Percentiles rank a stretch among this genome's conserved stretches.
phyloP scores from a whole-genome alignment of 441 rosid genomes.

The Pelargonium fulgidum region DNA sequence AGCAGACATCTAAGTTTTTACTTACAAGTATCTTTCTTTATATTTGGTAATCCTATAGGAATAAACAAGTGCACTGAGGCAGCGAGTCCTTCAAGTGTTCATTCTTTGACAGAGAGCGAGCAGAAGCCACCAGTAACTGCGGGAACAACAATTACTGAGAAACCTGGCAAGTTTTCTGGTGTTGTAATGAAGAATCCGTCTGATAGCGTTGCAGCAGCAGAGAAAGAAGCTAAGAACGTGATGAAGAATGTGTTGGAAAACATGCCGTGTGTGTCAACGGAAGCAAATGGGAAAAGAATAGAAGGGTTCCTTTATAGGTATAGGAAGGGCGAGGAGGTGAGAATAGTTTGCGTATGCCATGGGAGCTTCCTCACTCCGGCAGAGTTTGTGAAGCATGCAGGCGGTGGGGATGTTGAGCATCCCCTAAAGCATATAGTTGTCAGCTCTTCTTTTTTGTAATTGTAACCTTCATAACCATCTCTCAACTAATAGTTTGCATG shows the following conservation, averaged over 20 bases:
- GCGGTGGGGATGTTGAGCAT: conserved; percentile 44
- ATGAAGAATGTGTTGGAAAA: conserved; percentile 37
- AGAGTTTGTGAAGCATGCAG: conserved; percentile 56
- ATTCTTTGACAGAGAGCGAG: conserved; percentile 32
- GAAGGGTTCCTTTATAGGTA: conserved; percentile 56
- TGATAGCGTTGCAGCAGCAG: not conserved
- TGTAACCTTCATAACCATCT: not conserved
- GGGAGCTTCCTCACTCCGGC: conserved; percentile 58
- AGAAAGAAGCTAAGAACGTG: conserved; percentile 25
- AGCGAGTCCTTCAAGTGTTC: conserved; percentile 41
- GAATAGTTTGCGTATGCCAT: conserved; percentile 61
- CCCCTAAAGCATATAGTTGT: conserved; percentile 58
- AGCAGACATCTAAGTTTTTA: too few species aligned
- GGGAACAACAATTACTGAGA: conserved; percentile 10
- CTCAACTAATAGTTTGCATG: not conserved
- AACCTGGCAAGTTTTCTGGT: conserved; percentile 15
- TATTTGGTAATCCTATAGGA: conserved; percentile 23
- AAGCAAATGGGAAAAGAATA: conserved; percentile 47
- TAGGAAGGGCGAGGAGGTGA: conserved; percentile 47
- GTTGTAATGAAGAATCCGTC: conserved; percentile 9
- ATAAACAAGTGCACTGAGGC: conserved; percentile 31
- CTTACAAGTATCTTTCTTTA: not conserved
- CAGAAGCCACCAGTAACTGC: conserved; percentile 17
- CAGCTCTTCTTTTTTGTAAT: conserved; percentile 39
- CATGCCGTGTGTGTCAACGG: conserved; percentile 56